Percentiles rank a stretch among this genome's conserved stretches.
These are phyloP conservation scores for Citrus trifoliata DNA, from an alignment of 345 rosid genomes.

Conservation along the genomic window DNA sequence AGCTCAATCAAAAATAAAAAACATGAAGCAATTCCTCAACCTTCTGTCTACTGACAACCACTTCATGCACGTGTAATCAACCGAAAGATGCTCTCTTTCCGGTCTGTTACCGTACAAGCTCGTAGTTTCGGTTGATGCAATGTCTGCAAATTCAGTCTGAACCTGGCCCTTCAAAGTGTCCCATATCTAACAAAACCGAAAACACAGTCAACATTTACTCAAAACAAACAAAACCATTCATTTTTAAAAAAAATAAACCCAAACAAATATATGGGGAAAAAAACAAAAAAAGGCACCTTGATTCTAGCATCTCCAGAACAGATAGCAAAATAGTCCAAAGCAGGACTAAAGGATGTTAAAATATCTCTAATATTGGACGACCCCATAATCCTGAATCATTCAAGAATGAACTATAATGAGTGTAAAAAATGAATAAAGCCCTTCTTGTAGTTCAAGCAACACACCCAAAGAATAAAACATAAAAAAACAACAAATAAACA, in stretches of 20 bases:
- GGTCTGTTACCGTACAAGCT: conserved; percentile 31
- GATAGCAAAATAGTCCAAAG: conserved; percentile 72
- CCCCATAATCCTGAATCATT: conserved; percentile 51
- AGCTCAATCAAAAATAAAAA: neutral
- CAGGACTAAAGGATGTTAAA: conserved; percentile 75
- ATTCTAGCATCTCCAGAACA: conserved; percentile 85
- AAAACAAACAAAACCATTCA: neutral
- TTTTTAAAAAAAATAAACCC: neutral
- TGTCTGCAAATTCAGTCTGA: conserved; percentile 79
- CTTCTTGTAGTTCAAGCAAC: neutral
- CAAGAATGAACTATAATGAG: neutral
- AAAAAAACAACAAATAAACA: neutral
- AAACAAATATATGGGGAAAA: neutral
- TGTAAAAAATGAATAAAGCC: neutral
- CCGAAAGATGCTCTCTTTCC: conserved; percentile 62
- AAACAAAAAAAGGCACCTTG: conserved; percentile 41
- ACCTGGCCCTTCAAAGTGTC: conserved; percentile 67
- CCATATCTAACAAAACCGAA: conserved; percentile 52
- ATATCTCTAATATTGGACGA: conserved; percentile 66
- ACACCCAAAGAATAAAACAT: neutral
- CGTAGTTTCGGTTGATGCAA: conserved; percentile 40
- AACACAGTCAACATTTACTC: neutral
- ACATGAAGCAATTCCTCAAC: conserved; percentile 19
- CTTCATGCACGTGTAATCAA: conserved; percentile 82
- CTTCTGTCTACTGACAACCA: conserved; percentile 65